phyloP scores from a whole-genome alignment of 768 basidiomycete genomes.

The Russula abietina region DNA sequence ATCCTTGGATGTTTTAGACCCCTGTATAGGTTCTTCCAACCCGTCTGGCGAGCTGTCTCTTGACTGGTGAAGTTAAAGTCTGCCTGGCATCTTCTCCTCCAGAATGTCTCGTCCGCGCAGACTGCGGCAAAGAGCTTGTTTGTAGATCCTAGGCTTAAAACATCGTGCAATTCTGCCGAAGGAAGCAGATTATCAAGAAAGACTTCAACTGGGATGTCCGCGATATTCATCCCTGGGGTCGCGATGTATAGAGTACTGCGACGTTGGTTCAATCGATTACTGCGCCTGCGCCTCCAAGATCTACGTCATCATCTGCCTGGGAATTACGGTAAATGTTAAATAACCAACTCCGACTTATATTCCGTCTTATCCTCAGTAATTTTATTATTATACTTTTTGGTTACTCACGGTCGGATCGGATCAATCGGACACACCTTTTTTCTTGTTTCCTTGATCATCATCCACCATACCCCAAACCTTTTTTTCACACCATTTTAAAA shows the following conservation, averaged over 20 bases:
- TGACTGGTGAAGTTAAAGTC: slow-evolving; percentile 78
- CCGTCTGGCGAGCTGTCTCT: slow-evolving; percentile 65
- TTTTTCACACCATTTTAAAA: neutral
- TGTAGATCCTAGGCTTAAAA: slow-evolving; percentile 55
- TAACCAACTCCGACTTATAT: neutral
- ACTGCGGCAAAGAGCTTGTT: slow-evolving; percentile 57
- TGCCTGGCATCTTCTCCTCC: slow-evolving; percentile 58
- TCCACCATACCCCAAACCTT: neutral
- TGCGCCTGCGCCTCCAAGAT: neutral
- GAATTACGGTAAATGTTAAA: neutral
- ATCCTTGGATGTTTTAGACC: slow-evolving; percentile 52
- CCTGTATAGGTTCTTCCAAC: slow-evolving; percentile 77
- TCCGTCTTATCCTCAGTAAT: neutral
- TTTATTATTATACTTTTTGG: neutral
- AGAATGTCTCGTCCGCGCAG: slow-evolving; percentile 68
- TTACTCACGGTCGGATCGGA: neutral
- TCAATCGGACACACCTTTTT: neutral
- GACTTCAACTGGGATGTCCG: slow-evolving; percentile 68
- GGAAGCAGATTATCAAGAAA: slow-evolving; percentile 69
- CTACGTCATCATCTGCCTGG: neutral
- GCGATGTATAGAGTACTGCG: neutral
- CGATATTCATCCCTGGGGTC: slow-evolving; percentile 36
- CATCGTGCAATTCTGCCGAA: slow-evolving; percentile 44
- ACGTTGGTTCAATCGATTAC: neutral
- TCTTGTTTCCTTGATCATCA: neutral